Percentiles rank a stretch among this genome's conserved stretches.
phyloP scores from a whole-genome alignment of 805 yeast genomes.

The Monosporozyma aerobia region DNA sequence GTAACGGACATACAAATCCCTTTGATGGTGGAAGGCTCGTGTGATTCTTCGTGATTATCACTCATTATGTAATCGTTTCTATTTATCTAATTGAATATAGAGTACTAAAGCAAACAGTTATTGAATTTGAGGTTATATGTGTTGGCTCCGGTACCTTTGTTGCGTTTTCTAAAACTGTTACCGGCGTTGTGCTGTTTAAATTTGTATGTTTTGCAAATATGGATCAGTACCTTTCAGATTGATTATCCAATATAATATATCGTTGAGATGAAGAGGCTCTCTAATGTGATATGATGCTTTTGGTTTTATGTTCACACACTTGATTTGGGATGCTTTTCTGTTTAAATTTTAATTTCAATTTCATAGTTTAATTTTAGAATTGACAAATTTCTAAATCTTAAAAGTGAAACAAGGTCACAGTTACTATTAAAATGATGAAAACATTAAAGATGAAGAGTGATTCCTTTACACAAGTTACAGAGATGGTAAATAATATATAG shows the following conservation, averaged over 20 bases:
- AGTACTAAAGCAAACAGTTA: not conserved
- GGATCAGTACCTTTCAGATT: too few relatives aligned
- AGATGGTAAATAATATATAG: not conserved
- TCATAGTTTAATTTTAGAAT: not conserved
- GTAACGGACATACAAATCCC: not conserved
- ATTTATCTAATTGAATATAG: not conserved
- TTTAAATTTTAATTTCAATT: not conserved
- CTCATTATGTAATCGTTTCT: not conserved
- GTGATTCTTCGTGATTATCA: not conserved
- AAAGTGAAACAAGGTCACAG: not conserved
- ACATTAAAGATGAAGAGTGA: not conserved
- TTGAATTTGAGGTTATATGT: not conserved
- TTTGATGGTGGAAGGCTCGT: not conserved
- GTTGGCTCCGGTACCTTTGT: not conserved
- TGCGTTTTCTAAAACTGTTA: not conserved
- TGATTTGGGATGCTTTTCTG: not conserved
- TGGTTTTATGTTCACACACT: not conserved
- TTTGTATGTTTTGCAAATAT: not conserved
- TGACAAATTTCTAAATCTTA: not conserved
- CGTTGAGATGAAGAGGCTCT: too few relatives aligned
- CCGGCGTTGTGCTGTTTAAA: not conserved
- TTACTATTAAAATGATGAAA: not conserved
- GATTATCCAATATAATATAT: not conserved
- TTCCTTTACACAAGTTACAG: not conserved
- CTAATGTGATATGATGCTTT: not conserved